Conservation (phyloP, 257 asterid genomes). For the Scutellaria galericulata region DNA sequence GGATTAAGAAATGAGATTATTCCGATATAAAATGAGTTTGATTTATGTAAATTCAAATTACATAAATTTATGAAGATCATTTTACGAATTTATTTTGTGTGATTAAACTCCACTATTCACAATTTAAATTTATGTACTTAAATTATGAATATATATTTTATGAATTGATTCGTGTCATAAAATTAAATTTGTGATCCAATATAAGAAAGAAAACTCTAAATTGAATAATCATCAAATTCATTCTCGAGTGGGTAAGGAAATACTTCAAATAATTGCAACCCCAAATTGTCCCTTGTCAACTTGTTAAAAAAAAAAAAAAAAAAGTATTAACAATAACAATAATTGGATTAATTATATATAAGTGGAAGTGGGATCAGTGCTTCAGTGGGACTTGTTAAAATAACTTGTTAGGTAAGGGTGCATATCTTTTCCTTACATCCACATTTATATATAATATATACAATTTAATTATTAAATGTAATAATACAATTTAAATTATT, state of each 20-base stretch:
- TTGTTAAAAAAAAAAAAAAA: slow-evolving; percentile 7
- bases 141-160: no score
- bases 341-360: slow-evolving; percentile 20
- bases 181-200: background rate
- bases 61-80: no score
- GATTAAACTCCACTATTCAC: no score
- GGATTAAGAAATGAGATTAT: background rate
- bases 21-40: background rate
- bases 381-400: slow-evolving; percentile 41
- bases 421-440: slow-evolving; percentile 28
- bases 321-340: background rate
- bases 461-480: background rate
- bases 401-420: slow-evolving; percentile 42
- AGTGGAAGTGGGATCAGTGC: slow-evolving; percentile 29
- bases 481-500: background rate
- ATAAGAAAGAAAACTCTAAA: background rate
- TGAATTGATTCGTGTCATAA: no score
- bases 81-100: no score
- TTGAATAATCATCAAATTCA: background rate
- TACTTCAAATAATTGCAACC: slow-evolving; percentile 30
- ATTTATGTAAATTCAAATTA: background rate
- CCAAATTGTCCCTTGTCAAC: slow-evolving; percentile 26
- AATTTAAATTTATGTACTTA: no score
- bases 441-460: background rate
- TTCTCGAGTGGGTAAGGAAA: slow-evolving; percentile 8